Percentiles rank a stretch among this genome's conserved stretches.
These are phyloP conservation scores for Pilobolus umbonatus DNA, from an alignment of 192 early-diverging fungal genomes.

Conservation along the genomic window DNA sequence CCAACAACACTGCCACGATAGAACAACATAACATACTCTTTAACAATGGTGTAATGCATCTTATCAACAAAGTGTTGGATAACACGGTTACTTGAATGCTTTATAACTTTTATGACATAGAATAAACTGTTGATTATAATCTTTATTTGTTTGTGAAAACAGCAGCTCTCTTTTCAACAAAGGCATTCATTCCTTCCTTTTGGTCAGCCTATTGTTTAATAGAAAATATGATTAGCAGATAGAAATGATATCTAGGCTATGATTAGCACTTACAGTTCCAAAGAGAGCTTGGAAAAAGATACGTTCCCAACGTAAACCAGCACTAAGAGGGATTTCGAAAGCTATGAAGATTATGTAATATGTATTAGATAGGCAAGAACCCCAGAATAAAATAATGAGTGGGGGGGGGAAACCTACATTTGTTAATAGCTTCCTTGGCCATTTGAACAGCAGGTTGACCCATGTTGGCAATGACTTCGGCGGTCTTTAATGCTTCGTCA, in stretches of 20 bases:
- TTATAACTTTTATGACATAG: too few species aligned
- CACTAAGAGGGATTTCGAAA: conserved; percentile 78
- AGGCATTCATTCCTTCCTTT: conserved; percentile 96
- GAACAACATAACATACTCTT: too few species aligned
- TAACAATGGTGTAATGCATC: too few species aligned
- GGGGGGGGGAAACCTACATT: too few species aligned
- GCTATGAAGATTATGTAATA: conserved; percentile 41
- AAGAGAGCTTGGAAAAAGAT: conserved; percentile 91
- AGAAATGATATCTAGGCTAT: too few species aligned
- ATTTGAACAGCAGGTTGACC: conserved; percentile 85
- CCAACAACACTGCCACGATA: too few species aligned
- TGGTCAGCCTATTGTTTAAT: conserved; percentile 64
- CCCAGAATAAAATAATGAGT: background rate
- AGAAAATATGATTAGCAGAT: conserved; percentile 23
- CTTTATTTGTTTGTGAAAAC: conserved; percentile 81
- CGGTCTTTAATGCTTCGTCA: conserved; percentile 87
- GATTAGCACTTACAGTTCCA: conserved; percentile 59
- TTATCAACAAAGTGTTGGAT: too few species aligned
- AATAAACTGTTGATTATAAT: too few species aligned
- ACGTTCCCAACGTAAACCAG: conserved; percentile 89
- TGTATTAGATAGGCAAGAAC: background rate
- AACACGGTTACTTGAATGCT: too few species aligned
- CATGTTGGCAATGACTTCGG: conserved; percentile 79
- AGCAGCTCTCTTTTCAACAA: conserved; percentile 87
- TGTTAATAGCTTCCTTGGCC: conserved; percentile 96